These are phyloP conservation scores for Botryotinia globosa DNA, from an alignment of 2,329 filamentous ascomycete species.

Conservation along the genomic window DNA sequence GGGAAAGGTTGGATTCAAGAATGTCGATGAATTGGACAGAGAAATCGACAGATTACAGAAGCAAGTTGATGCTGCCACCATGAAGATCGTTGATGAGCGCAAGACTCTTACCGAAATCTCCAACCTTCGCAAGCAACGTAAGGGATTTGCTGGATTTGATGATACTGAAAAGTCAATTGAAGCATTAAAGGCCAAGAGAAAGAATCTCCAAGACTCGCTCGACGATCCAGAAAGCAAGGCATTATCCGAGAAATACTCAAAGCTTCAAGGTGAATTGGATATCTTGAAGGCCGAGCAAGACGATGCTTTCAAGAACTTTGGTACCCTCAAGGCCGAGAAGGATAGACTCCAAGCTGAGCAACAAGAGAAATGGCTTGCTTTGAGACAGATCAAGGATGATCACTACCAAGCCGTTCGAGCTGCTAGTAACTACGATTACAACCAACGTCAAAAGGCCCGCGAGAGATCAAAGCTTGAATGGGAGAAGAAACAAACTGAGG, in stretches of 20 bases:
- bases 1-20: constrained; percentile 81
- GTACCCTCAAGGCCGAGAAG: constrained; percentile 78
- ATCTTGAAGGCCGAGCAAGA: constrained; percentile 90
- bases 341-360: constrained; percentile 80
- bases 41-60: constrained; percentile 79
- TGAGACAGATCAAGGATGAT: constrained; percentile 85
- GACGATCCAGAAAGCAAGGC: constrained; percentile 91
- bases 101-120: constrained; percentile 85
- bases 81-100: constrained; percentile 97
- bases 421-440: constrained; percentile 78
- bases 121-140: constrained; percentile 80
- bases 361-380: constrained; percentile 77
- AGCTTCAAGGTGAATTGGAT: constrained; percentile 85
- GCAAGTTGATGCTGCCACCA: constrained; percentile 81
- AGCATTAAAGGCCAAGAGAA: constrained; percentile 80
- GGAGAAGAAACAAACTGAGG: constrained; percentile 67
- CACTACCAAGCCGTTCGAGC: constrained; percentile 82
- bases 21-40: constrained; percentile 78
- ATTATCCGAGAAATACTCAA: constrained; percentile 79
- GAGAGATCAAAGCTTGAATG: constrained; percentile 82
- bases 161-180: constrained; percentile 86
- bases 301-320: constrained; percentile 83
- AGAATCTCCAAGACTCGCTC: constrained; percentile 81
- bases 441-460: constrained; percentile 70
- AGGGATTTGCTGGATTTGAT: constrained; percentile 84